A percentile compares a stretch with the other conserved stretches of the same genome.
phyloP scores from a whole-genome alignment of 192 early-diverging fungal genomes.

The Rhizophagus prolifer region DNA sequence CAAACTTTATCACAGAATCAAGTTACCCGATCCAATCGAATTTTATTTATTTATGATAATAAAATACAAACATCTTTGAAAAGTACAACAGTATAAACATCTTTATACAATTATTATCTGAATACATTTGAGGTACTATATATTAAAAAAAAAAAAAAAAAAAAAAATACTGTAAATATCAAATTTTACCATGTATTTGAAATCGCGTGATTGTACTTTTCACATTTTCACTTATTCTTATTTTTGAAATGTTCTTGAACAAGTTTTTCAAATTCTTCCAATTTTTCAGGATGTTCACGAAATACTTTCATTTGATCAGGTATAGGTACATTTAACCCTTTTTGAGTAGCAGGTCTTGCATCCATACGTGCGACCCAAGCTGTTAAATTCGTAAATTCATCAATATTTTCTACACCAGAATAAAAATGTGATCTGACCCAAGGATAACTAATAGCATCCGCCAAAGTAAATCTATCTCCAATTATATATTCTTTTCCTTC shows the following conservation, averaged over 20 bases:
- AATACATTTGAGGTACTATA: no score
- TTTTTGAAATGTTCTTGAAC: background rate
- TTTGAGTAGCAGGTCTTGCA: conserved; percentile 36
- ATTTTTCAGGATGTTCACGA: background rate
- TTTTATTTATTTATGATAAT: no score
- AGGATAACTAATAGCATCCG: conserved; percentile 50
- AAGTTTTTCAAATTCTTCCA: background rate
- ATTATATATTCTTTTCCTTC: conserved; percentile 36
- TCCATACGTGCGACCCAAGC: conserved; percentile 48
- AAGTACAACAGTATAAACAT: no score
- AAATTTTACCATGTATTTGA: no score
- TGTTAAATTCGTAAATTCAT: conserved; percentile 42
- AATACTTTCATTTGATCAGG: background rate
- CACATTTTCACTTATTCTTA: no score
- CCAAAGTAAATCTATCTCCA: conserved; percentile 42
- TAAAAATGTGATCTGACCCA: conserved; percentile 36
- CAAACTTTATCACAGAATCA: no score
- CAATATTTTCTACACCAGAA: conserved; percentile 32
- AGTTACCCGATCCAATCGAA: no score
- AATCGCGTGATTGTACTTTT: no score
- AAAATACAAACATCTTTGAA: no score
- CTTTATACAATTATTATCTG: no score
- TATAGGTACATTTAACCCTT: conserved; percentile 34
- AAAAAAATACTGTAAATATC: no score
- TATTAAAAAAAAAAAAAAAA: no score